Base-by-base conservation (phyloP, 1,139 yeast species). In the Sugiyamaella novakii region DNA sequence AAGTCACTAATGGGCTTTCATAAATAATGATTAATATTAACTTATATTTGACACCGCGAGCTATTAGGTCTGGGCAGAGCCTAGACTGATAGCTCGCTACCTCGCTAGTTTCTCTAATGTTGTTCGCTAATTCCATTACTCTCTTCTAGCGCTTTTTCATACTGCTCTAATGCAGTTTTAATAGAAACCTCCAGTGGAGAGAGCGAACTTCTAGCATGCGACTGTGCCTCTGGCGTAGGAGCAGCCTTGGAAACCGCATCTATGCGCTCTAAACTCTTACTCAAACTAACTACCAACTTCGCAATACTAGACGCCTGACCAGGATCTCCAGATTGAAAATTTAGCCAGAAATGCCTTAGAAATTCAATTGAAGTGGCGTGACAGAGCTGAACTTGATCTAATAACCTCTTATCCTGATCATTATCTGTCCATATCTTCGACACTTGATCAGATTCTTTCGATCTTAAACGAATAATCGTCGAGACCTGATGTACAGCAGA, bases 351-450 rank as follows among this genome's bases (percentile, higher is more conserved):
- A 63, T 84, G 91, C 50, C 80, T 76, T 40, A 84, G 64, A 60
- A 84, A 84, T 63, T 84, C 92, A 34, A 81, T 75, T 1, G 88
- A 78, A 0, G 91, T 83, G 1, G 83, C 77, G 61, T 84, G 89
- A 15, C 80, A 71, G 27, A 79, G 49, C 24, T 59, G 60, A 6
- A 65, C 58, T 31, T 60, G 59, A 28, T 60, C 65, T 25, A 58
- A 46, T 10, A 62, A 52, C 24, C 50, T 50, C 33, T 44, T 50
- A 24, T 56, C 58, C 7, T 45, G 41, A n/a, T 53, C 59, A 3
- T 51, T 57, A 11, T 54, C 50, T 51, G 58, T 21, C 42, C 47
- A 36, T 2, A 29, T 29, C 10, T 8, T 36, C 1, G 53, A 28
- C 41, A 38, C 22, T 36, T 45, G 43, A 24, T 50, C 36, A 12